Evolutionary conservation across 1,139 yeast species (phyloP).

Genomic region (Protomyces lactucae-debilis): DNA sequence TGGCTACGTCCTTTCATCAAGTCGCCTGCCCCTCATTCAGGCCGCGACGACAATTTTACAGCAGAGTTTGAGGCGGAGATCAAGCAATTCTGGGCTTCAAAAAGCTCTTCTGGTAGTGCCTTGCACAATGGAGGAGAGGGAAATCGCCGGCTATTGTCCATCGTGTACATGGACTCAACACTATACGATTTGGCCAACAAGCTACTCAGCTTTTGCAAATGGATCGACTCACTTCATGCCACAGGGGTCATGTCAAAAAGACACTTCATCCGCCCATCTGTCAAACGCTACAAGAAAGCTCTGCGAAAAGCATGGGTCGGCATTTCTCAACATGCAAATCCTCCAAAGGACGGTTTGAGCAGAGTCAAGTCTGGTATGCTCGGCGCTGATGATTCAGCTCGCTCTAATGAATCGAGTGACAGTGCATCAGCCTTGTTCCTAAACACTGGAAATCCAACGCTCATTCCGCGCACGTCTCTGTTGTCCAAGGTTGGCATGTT

Average conservation of each 20-base stretch:
- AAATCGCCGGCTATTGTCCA: background rate
- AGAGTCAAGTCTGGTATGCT: background rate
- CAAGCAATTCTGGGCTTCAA: conserved; percentile 18
- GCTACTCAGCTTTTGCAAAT: conserved; percentile 11
- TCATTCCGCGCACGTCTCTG: background rate
- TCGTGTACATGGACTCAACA: conserved; percentile 13
- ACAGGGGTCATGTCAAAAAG: conserved; percentile 10
- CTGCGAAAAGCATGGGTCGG: background rate
- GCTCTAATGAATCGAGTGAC: background rate
- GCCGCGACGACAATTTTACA: background rate
- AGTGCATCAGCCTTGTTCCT: conserved; percentile 8
- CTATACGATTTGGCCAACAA: conserved; percentile 1
- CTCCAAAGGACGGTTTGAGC: background rate
- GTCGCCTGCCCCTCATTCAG: background rate
- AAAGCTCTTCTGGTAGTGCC: background rate
- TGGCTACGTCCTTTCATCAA: background rate
- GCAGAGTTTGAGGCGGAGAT: conserved; percentile 16
- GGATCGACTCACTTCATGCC: conserved; percentile 9
- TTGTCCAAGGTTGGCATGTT: background rate
- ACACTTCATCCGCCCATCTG: conserved; percentile 7
- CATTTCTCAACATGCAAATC: background rate
- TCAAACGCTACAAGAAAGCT: conserved; percentile 15
- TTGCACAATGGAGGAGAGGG: background rate
- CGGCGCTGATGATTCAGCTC: background rate
- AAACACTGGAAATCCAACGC: background rate